Evolutionary conservation across 1,284 basidiomycete genomes (phyloP).

Genomic region (Neolentinus lepideus): DNA sequence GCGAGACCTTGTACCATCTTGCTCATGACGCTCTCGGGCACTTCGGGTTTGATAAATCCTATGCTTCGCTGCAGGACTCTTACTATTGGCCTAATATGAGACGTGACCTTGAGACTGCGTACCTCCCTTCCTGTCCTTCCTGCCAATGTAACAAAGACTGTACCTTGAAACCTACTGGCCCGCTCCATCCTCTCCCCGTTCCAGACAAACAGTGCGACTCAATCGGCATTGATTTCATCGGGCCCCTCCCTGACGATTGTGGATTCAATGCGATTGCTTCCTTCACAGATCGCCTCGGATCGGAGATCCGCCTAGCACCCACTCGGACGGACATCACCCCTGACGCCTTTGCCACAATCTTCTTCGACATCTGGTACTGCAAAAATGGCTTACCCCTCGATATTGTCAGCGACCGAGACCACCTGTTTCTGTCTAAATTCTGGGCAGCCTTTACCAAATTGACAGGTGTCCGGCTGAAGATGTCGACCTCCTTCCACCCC

Average conservation of each 20-base stretch:
- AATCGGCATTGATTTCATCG: conserved; percentile 37
- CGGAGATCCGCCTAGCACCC: conserved; percentile 27
- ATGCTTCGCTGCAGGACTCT: conserved; percentile 15
- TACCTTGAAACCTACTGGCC: conserved; percentile 9
- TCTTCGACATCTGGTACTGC: conserved; percentile 31
- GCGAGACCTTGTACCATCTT: conserved; percentile 16
- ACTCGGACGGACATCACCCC: conserved; percentile 20
- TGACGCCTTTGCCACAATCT: conserved; percentile 20
- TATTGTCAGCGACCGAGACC: conserved; percentile 35
- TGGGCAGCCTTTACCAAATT: conserved; percentile 31
- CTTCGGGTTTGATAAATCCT: conserved; percentile 29
- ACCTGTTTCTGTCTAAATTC: conserved; percentile 32
- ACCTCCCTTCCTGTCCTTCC: conserved; percentile 12
- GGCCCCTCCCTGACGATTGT: conserved; percentile 25
- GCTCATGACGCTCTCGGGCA: conserved; percentile 27
- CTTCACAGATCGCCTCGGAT: conserved; percentile 26
- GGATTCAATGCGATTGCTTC: conserved; percentile 29
- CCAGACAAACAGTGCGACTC: conserved; percentile 13
- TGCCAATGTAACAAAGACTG: conserved; percentile 17
- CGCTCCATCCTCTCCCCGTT: conserved; percentile 18
- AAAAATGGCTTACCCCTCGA: conserved; percentile 30
- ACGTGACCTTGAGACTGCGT: conserved; percentile 17
- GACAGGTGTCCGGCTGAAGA: conserved; percentile 24
- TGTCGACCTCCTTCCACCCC: conserved; percentile 39
- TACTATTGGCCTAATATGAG: conserved; percentile 38